phyloP scores from a whole-genome alignment of 352 stramenopile species.

The Phytopythium montanum region DNA sequence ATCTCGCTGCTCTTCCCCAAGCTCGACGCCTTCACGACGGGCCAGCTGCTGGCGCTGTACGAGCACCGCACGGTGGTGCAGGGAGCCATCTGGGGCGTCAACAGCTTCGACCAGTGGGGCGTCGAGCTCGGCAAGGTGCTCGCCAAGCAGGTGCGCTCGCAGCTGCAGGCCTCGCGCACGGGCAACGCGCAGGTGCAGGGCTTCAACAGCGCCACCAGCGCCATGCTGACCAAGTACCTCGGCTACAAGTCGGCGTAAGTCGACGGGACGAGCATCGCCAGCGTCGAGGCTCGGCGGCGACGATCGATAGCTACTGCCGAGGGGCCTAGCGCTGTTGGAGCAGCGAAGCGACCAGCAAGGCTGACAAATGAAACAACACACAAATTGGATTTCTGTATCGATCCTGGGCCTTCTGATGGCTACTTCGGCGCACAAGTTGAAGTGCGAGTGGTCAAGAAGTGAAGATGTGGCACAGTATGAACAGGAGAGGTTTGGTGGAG shows the following conservation, averaged over 20 bases:
- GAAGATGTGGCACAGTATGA: too few species aligned
- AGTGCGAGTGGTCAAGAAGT: too few species aligned
- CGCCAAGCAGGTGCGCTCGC: constrained; percentile 92
- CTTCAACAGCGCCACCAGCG: constrained; percentile 94
- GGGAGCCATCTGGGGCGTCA: constrained; percentile 98
- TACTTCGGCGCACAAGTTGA: too few species aligned
- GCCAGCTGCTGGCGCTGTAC: constrained; percentile 97
- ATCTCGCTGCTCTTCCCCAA: constrained; percentile 96
- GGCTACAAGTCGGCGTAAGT: constrained; percentile 60
- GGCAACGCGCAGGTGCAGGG: constrained; percentile 80
- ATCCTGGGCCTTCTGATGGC: too few species aligned
- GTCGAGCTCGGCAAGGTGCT: constrained; percentile 99
- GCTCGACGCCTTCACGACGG: constrained; percentile 93
- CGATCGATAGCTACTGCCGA: not conserved
- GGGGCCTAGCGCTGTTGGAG: not conserved
- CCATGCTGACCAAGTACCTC: constrained; percentile 93
- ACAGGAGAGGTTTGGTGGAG: too few species aligned
- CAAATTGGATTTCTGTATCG: too few species aligned
- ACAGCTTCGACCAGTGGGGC: constrained; percentile 98
- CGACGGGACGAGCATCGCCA: not conserved
- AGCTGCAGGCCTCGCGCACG: constrained; percentile 82
- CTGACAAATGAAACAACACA: too few species aligned
- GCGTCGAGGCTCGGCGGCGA: not conserved
- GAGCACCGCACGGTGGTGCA: constrained; percentile 97
- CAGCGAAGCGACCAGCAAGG: not conserved